phyloP scores from a whole-genome alignment of 495 filamentous ascomycete species.

The Endocarpon pusillum region DNA sequence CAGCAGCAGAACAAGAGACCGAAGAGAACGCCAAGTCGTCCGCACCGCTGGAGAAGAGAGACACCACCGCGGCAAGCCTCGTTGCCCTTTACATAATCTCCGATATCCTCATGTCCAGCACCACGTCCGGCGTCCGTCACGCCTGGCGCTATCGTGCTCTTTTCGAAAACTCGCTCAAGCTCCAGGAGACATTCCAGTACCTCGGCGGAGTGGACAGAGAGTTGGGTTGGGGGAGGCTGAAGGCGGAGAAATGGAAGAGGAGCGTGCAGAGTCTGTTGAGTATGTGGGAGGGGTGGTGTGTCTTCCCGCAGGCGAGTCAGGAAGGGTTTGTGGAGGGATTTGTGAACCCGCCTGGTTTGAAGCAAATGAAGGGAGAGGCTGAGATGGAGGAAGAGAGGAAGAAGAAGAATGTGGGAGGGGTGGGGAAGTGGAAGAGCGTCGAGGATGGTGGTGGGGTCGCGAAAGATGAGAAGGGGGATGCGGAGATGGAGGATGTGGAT shows the following conservation, averaged over 20 bases:
- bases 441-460: slow-evolving; percentile 27
- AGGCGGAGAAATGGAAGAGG: slow-evolving; percentile 80
- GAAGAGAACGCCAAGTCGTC: slow-evolving; percentile 24
- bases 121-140: slow-evolving; percentile 66
- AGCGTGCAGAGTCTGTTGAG: slow-evolving; percentile 54
- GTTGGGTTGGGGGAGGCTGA: slow-evolving; percentile 64
- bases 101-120: slow-evolving; percentile 75
- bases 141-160: slow-evolving; percentile 83
- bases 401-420: slow-evolving; percentile 28
- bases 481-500: slow-evolving; percentile 18
- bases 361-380: slow-evolving; percentile 19
- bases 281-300: slow-evolving; percentile 80
- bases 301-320: slow-evolving; percentile 62
- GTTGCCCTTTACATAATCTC: slow-evolving; percentile 75
- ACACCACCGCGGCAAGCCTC: slow-evolving; percentile 50
- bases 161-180: slow-evolving; percentile 59
- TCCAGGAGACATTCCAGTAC: slow-evolving; percentile 58
- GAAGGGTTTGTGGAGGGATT: slow-evolving; percentile 59
- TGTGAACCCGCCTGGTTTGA: slow-evolving; percentile 49
- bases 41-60: slow-evolving; percentile 13
- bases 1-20: slow-evolving; percentile 13
- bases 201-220: slow-evolving; percentile 64
- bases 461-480: slow-evolving; percentile 11
- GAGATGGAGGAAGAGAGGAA: slow-evolving; percentile 29
- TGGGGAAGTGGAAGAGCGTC: slow-evolving; percentile 56